phyloP scores from a whole-genome alignment of 2,329 filamentous ascomycete genomes.

The Sporothrix sp. region DNA sequence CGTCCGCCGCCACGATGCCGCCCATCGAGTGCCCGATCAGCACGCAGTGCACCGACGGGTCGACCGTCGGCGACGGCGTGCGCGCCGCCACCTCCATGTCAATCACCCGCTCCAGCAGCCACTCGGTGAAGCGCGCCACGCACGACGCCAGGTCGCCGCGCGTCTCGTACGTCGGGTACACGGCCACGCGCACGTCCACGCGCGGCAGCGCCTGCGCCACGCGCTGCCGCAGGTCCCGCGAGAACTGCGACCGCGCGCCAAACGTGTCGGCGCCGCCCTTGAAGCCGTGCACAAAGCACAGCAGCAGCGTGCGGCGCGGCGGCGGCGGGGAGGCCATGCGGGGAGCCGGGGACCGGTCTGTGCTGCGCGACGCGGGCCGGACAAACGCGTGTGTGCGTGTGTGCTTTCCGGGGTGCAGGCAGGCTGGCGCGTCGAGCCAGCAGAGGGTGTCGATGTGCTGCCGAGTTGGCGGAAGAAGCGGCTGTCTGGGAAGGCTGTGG shows the following conservation, averaged over 20 bases:
- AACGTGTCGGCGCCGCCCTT: slow-evolving; percentile 79
- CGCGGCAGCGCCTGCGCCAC: slow-evolving; percentile 58
- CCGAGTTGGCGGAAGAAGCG: too few species aligned
- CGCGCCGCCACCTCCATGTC: slow-evolving; percentile 79
- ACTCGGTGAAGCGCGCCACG: slow-evolving; percentile 65
- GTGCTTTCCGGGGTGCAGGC: too few species aligned
- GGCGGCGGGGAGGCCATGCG: not conserved
- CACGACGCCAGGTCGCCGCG: slow-evolving; percentile 63
- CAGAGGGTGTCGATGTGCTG: too few species aligned
- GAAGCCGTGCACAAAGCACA: slow-evolving; percentile 85
- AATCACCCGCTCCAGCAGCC: slow-evolving; percentile 86
- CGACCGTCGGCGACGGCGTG: slow-evolving; percentile 74
- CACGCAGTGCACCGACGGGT: slow-evolving; percentile 73
- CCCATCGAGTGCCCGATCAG: slow-evolving; percentile 85
- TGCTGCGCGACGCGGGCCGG: too few species aligned
- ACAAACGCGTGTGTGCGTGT: too few species aligned
- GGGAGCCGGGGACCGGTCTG: not conserved
- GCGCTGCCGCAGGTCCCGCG: slow-evolving; percentile 57
- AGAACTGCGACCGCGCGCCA: slow-evolving; percentile 53
- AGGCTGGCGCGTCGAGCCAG: too few species aligned
- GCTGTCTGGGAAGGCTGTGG: too few species aligned
- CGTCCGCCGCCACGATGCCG: slow-evolving; percentile 89
- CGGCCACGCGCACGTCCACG: slow-evolving; percentile 54
- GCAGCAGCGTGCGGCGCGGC: slow-evolving; percentile 71
- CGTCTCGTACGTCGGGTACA: slow-evolving; percentile 80